Evolutionary conservation across 2,329 filamentous ascomycete species (phyloP), one percentile per base, ranked within the genome.

Genomic region (Penicillium sp.): DNA sequence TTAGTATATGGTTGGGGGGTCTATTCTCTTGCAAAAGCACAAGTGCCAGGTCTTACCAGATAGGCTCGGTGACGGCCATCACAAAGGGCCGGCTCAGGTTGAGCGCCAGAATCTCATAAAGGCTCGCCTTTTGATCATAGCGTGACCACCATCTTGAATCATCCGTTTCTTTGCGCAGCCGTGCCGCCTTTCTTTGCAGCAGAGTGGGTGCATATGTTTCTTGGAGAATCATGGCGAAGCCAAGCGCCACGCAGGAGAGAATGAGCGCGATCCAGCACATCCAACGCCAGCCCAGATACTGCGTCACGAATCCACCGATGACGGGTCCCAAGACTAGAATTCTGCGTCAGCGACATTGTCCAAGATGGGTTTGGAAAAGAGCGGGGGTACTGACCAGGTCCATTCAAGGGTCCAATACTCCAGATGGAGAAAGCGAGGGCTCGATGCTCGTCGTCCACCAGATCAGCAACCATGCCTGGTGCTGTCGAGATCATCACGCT

Each of bases 381-480:
- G 11, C 45, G 47, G 40, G 1, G 4, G 8, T 55, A 60, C 52
- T 60, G 52, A 69, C 68, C 71, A 44, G 70, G 86, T 12, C 86
- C 90, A 61, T 95, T 95, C 66, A 95, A 79, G 0, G 90, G 90
- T 0, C 88, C 90, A 46, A 95, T 82, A 51, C 78, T 81, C 83
- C 89, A 95, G 32, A 95, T 76, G 4, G 83, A 88, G 68, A 95
- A 88, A 37, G 85, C 85, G n/a, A 93, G 71, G 2, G 88, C 88
- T 12, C 90, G 82, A 60, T 86, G 82, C 42, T 94, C 82, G 39
- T 91, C 87, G 11, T 79, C 77, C n/a, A 88, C 83, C 43, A 95
- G 84, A 65, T 96, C 90, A 27, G 86, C 83, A 9, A 95, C 80
- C 6, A 84, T 88, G 2, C 90, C 90, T 0, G 90, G 88, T 1